These are phyloP conservation scores for Entamoeba nuttalli DNA, from an alignment of 208 protist genomes.

Conservation along the genomic window DNA sequence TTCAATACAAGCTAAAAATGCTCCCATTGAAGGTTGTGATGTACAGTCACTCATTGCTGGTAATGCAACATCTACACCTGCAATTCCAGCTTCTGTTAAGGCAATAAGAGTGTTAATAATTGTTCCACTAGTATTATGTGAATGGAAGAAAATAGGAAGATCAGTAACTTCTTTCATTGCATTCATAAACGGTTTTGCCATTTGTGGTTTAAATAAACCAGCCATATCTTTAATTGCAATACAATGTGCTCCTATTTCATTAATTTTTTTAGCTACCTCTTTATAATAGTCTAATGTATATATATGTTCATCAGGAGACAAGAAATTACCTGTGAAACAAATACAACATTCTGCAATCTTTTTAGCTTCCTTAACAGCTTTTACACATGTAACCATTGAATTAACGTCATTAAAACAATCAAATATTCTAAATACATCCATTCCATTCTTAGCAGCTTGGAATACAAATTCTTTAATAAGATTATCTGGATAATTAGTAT, in stretches of 20 bases:
- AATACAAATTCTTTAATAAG: conserved; percentile 56
- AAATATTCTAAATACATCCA: conserved; percentile 73
- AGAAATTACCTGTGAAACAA: conserved; percentile 43
- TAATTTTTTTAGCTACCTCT: conserved; percentile 15
- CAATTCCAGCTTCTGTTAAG: conserved; percentile 47
- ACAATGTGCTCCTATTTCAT: conserved; percentile 46
- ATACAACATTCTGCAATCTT: conserved; percentile 42
- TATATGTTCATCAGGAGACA: conserved; percentile 31
- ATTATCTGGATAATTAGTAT: conserved; percentile 68
- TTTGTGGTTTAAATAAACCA: conserved; percentile 50
- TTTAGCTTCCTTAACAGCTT: conserved; percentile 39
- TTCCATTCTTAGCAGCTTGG: conserved; percentile 47
- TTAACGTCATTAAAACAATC: conserved; percentile 65
- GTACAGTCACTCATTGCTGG: conserved; percentile 55
- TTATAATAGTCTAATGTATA: conserved; percentile 46
- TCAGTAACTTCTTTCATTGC: conserved; percentile 48
- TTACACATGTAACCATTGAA: conserved; percentile 51
- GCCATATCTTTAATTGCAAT: conserved; percentile 66
- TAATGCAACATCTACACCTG: conserved; percentile 53
- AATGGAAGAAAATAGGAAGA: conserved; percentile 68
- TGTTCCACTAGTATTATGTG: conserved; percentile 62
- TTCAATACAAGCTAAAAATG: conserved; percentile 42
- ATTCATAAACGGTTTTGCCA: conserved; percentile 34
- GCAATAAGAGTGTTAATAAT: conserved; percentile 58
- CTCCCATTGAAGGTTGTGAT: conserved; percentile 58